Evolutionary conservation across 768 basidiomycete genomes (phyloP), one percentile per base, ranked within the genome.

Genomic region (Tephrocybe rancida): DNA sequence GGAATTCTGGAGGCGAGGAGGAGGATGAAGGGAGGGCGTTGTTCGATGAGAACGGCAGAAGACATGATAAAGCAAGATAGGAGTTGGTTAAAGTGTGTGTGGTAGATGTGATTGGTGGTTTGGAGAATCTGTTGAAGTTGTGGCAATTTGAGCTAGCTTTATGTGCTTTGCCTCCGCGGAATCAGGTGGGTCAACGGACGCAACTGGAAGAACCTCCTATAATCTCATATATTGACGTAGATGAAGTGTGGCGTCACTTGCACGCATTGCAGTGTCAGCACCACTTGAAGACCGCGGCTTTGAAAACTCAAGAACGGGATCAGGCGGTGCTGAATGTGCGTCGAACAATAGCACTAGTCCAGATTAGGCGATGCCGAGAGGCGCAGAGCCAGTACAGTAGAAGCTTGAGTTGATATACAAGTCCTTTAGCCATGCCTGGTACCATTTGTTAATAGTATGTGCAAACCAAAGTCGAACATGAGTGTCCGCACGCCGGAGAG

Each of bases 1-100:
- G 41, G 50, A 8, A 50, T 30, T 22, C 29, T 22, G 19, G 50
- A 50, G 5, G 42, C 26, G 11, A 50, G 10, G 21, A 13, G 8
- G 48, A 50, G 19, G 39, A 42, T 32, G 38, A 50, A 22, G 38
- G 48, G 39, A 22, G 41, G 27, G 48, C 26, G 48, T 19, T 42
- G 39, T 30, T 50, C 48, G 48, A 50, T n/a, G 39, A 42, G 26
- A 21, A 22, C 22, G 27, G n/a, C 2, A 7, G 25, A 10, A 24
- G 27, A 29, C 26, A 30, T 44, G 6, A 8, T 9, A 27, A 44
- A n/a, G 27, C 26, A 27, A 44, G 44, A 44, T 44, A 44, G 44
- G 44, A 44, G 44, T 44, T 44, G 27, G 19, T 44, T 10, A 4
- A 5, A 18, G 13, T 44, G 27, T 24, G 21, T 30, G 44, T 44